Conservation (phyloP, 169 alveolate genomes). For the Miamiensis avidus region DNA sequence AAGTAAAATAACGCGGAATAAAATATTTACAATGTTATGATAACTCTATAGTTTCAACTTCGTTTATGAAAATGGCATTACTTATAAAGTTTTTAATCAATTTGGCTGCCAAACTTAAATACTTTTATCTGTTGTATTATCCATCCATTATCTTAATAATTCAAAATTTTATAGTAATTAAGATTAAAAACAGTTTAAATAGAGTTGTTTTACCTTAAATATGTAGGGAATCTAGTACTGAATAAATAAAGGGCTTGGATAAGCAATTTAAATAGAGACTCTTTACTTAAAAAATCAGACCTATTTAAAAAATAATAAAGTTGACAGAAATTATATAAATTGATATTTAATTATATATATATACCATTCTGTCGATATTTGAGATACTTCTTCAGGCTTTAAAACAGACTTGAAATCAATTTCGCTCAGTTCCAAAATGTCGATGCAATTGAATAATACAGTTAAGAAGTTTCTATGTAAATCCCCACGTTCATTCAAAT, state of each 20-base stretch:
- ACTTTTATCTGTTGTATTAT: constrained; percentile 16
- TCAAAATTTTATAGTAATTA: neutral
- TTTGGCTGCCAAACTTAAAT: neutral
- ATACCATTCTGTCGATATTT: constrained; percentile 18
- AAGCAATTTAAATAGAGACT: neutral
- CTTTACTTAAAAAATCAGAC: constrained; percentile 18
- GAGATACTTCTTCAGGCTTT: constrained; percentile 4
- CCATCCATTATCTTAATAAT: constrained; percentile 2
- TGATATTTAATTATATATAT: neutral
- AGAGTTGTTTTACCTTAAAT: neutral
- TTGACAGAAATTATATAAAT: neutral
- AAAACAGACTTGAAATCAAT: neutral
- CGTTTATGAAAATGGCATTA: constrained; percentile 42
- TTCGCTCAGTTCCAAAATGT: constrained; percentile 7
- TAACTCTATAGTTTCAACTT: constrained; percentile 37
- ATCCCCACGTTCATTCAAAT: constrained; percentile 10
- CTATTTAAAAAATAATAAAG: neutral
- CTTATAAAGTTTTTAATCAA: constrained; percentile 24
- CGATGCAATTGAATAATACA: constrained; percentile 9
- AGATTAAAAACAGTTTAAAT: too few relatives aligned
- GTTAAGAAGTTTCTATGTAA: constrained; percentile 11
- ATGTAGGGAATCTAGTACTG: constrained; percentile 16
- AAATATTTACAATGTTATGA: neutral
- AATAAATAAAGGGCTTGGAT: constrained; percentile 21
- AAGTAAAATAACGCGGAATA: too few relatives aligned